Conservation (phyloP, 202 grass and related monocot genomes). For the Cymbopogon flexuosus region DNA sequence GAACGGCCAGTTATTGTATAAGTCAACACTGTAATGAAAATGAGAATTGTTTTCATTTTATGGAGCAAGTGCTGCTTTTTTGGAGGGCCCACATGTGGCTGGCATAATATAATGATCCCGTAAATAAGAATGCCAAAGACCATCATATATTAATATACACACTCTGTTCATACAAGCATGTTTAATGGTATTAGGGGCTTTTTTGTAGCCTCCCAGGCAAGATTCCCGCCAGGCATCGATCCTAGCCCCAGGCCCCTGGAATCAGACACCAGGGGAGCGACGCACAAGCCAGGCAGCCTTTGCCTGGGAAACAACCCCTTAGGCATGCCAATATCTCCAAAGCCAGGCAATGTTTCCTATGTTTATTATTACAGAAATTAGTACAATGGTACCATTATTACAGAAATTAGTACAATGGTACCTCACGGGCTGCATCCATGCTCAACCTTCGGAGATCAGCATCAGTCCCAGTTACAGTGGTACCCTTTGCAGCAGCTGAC, state of each 20-base stretch:
- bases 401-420: conserved; percentile 36
- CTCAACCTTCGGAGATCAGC: conserved; percentile 96
- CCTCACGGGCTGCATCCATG: conserved; percentile 99
- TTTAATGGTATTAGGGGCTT: conserved; percentile 12
- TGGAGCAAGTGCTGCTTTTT: neutral
- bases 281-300: neutral
- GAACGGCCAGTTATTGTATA: neutral
- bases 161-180: conserved; percentile 2
- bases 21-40: neutral
- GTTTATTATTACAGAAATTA: conserved; percentile 15
- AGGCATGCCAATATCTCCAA: neutral
- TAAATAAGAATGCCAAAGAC: conserved; percentile 19
- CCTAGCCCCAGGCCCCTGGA: neutral
- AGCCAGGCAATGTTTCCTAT: neutral
- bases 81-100: neutral
- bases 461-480: conserved; percentile 94
- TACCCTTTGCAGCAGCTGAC: conserved; percentile 71
- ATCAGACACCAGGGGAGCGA: neutral
- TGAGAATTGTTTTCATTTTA: neutral
- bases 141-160: conserved; percentile 3
- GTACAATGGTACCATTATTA: conserved; percentile 42
- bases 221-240: neutral
- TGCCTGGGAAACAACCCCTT: neutral
- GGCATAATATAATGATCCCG: neutral
- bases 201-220: neutral